phyloP scores from a whole-genome alignment of 2,329 filamentous ascomycete genomes.

The Arthrobotrys entomopaga region DNA sequence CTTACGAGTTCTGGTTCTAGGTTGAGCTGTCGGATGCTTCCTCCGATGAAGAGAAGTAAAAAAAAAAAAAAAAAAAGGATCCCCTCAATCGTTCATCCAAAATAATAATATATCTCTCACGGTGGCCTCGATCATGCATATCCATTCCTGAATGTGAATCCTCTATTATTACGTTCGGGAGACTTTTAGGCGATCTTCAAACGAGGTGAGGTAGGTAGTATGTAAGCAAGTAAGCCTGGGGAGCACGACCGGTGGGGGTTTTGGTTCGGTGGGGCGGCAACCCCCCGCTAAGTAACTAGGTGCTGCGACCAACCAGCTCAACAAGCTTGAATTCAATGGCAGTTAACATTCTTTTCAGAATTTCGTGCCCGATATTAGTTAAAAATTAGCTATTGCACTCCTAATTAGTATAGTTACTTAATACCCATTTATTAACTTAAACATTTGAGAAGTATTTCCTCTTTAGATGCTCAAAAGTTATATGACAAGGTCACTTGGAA shows the following conservation, averaged over 20 bases:
- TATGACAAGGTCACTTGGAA: no score
- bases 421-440: no score
- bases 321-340: no score
- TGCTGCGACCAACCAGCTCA: no score
- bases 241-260: background rate
- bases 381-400: no score
- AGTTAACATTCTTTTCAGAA: no score
- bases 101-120: background rate
- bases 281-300: constrained; percentile 3
- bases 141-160: background rate
- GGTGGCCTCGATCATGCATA: constrained; percentile 8
- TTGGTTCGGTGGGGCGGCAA: constrained; percentile 21
- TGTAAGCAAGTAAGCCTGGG: background rate
- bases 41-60: background rate
- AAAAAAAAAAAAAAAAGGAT: constrained; percentile 6
- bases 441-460: no score
- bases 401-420: no score
- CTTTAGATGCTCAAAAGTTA: no score
- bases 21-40: background rate
- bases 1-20: no score
- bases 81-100: constrained; percentile 2
- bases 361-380: no score
- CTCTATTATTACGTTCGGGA: background rate
- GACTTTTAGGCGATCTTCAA: constrained; percentile 3
- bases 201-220: background rate